Base-by-base conservation (phyloP, 805 yeast genomes). In the Pichia scutulata region DNA sequence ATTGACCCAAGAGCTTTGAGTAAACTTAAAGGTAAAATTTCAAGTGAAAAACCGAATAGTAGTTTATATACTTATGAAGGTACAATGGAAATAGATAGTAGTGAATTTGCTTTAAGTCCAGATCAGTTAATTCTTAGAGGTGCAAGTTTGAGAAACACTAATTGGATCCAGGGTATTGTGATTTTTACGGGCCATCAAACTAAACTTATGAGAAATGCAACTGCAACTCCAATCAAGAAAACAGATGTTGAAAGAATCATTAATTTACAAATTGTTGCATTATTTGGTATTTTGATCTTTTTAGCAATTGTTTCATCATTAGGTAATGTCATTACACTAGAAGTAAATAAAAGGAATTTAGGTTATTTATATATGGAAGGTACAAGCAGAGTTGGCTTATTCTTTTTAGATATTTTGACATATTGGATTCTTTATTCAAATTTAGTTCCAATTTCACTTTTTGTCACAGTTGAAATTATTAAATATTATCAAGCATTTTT, bases 181-280 rank as follows among this genome's bases (percentile, higher is more conserved):
- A 80, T 93, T 1, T 93, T 92, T 65, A 93, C 99, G 0, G 99
- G 99, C 21, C 99, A 95, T 65, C 99, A 93, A 69, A 93, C 99
- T 0, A 93, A 93, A 62, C 74, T 93, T 57, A 92, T 93, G 98
- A 81, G 99, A 64, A 93, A 93, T 70, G 99, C 99, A 19, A 90
- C 98, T 2, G 97, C 99, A 1, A 84, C 99, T 2, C 99, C 99
- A 12, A 95, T 93, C 61, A 93, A 93, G 65, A 78, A 95, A 60
- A 93, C 99, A 0, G 96, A 96, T 24, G 97, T 95, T 14, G 99
- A 93, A 71, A 80, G 95, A 65, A 86, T 90, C 69, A 92, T 93
- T 59, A 95, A 93, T 64, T 68, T 87, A 59, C 99, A 93, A 67
- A 92, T 93, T 60, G 70, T 93, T 52, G 96, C 92, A 2, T 71